Evolutionary conservation across 768 basidiomycete genomes (phyloP).

Genomic region (Filobasidium wieringae): DNA sequence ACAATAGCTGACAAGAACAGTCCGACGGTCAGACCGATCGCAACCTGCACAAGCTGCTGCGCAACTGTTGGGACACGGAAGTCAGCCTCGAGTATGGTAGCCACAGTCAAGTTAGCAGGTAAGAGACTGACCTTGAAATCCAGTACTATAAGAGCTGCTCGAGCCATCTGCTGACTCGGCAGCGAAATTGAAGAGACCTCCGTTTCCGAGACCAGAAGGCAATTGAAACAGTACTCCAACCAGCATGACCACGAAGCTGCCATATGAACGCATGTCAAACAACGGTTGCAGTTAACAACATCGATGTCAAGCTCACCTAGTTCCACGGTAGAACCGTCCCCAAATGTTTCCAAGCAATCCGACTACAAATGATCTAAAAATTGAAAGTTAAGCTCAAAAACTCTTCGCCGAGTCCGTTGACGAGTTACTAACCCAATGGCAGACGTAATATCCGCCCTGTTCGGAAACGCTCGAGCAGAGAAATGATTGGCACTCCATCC

Average conservation of each 20-base stretch:
- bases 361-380: slow-evolving; percentile 56
- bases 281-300: not conserved
- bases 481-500: slow-evolving; percentile 50
- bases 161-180: slow-evolving; percentile 29
- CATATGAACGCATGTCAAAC: not conserved
- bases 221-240: slow-evolving; percentile 72
- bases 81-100: not conserved
- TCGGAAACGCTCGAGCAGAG: slow-evolving; percentile 44
- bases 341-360: slow-evolving; percentile 69
- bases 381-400: not conserved
- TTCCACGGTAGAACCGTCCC: slow-evolving; percentile 56
- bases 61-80: slow-evolving; percentile 46
- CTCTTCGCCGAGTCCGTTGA: not conserved
- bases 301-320: not conserved
- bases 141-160: slow-evolving; percentile 50
- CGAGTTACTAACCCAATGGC: slow-evolving; percentile 51
- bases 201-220: slow-evolving; percentile 66
- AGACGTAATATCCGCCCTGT: slow-evolving; percentile 64
- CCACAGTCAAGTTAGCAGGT: not conserved
- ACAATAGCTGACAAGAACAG: slow-evolving; percentile 58
- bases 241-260: slow-evolving; percentile 67
- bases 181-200: slow-evolving; percentile 54
- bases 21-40: slow-evolving; percentile 56
- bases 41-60: slow-evolving; percentile 61
- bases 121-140: slow-evolving; percentile 39